A percentile compares a stretch with the other conserved stretches of the same genome.
Conservation (phyloP, 1,284 basidiomycete species). For the Ceratorhiza oryzae-sativae region DNA sequence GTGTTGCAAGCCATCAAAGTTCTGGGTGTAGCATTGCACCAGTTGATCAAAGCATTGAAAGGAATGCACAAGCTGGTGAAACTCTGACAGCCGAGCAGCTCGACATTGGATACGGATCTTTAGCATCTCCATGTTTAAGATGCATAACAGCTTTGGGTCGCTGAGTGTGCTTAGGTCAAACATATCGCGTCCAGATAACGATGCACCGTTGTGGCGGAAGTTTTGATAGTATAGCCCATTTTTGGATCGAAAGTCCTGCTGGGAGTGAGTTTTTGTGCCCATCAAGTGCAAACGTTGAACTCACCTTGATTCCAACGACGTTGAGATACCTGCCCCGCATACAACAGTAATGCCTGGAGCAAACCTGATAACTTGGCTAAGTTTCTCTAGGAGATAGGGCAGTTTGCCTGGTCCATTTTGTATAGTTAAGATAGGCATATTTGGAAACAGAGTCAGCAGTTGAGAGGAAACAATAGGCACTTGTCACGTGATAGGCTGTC, state of each 20-base stretch:
- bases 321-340: too few species aligned
- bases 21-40: conserved; percentile 7
- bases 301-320: too few species aligned
- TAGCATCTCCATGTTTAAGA: not conserved
- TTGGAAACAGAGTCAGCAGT: too few species aligned
- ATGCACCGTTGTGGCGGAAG: not conserved
- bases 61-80: not conserved
- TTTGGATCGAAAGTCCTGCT: conserved; percentile 9
- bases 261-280: too few species aligned
- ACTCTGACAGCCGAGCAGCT: not conserved
- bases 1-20: conserved; percentile 18
- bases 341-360: too few species aligned
- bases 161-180: not conserved
- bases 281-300: too few species aligned
- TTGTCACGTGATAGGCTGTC: too few species aligned
- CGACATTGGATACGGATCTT: not conserved
- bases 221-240: not conserved
- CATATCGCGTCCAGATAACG: not conserved
- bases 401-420: too few species aligned
- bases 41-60: not conserved
- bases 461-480: too few species aligned
- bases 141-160: not conserved
- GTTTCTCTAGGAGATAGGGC: too few species aligned
- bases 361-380: too few species aligned
- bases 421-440: too few species aligned